phyloP scores from a whole-genome alignment of 352 stramenopile species.

The Phytophthora citricola region DNA sequence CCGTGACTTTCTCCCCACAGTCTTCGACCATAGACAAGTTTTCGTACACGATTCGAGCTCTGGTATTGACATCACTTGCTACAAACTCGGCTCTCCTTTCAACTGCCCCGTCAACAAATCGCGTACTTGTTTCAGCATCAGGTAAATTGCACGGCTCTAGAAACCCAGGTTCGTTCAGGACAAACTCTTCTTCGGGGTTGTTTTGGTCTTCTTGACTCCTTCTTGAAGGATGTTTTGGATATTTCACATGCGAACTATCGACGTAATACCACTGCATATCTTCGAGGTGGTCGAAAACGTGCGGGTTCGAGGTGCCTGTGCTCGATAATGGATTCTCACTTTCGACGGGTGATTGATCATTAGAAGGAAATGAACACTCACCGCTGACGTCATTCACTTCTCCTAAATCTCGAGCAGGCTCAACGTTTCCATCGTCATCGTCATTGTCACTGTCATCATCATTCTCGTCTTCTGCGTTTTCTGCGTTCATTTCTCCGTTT shows the following conservation, averaged over 20 bases:
- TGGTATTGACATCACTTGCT: constrained; percentile 32
- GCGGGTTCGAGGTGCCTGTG: not conserved
- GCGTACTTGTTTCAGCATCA: constrained; percentile 15
- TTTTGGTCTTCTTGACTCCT: constrained; percentile 22
- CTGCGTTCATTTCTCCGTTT: constrained; percentile 9
- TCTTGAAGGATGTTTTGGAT: constrained; percentile 43
- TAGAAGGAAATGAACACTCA: constrained; percentile 5
- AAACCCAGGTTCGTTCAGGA: constrained; percentile 32
- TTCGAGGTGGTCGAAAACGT: constrained; percentile 32
- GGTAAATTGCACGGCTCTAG: constrained; percentile 31
- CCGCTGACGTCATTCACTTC: constrained; percentile 7
- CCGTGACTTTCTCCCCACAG: constrained; percentile 10
- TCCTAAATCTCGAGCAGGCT: not conserved
- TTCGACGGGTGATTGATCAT: constrained; percentile 5
- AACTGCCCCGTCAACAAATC: constrained; percentile 30
- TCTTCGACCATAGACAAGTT: constrained; percentile 44
- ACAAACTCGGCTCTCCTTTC: constrained; percentile 45
- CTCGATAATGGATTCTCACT: constrained; percentile 10
- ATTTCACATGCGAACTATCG: constrained; percentile 29
- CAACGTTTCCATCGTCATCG: constrained; percentile 22
- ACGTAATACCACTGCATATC: constrained; percentile 41
- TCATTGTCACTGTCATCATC: constrained; percentile 60
- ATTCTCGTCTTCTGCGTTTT: constrained; percentile 40
- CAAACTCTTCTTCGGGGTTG: constrained; percentile 34
- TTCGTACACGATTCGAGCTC: constrained; percentile 67